Conservation (phyloP, 148 eudicot species). For the Cornus kousa region DNA sequence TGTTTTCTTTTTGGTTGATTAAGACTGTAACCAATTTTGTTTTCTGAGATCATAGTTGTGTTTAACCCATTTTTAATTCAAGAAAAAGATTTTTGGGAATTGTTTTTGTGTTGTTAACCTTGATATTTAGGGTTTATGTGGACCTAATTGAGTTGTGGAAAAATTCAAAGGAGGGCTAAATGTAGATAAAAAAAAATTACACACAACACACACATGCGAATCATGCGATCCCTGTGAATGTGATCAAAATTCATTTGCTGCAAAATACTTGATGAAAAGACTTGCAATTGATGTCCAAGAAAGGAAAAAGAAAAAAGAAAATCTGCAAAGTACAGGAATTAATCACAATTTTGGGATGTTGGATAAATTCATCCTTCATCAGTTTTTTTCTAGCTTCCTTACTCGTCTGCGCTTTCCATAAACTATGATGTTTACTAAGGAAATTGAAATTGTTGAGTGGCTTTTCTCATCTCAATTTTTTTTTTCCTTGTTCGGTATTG, state of each 20-base stretch:
- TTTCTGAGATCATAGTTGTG: background rate
- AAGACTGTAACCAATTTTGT: background rate
- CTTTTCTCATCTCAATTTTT: background rate
- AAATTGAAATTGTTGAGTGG: background rate
- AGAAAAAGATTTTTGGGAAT: background rate
- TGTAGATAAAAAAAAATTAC: background rate
- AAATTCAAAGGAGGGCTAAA: background rate
- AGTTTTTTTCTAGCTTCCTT: background rate
- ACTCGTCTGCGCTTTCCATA: background rate
- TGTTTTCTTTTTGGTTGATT: background rate
- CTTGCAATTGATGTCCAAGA: too few relatives aligned
- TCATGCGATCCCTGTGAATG: background rate
- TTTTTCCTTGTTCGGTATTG: background rate
- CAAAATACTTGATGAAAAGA: background rate
- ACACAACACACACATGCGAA: too few relatives aligned
- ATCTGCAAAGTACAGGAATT: background rate
- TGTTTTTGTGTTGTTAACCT: background rate
- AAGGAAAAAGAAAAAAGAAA: too few relatives aligned
- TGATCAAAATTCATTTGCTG: background rate
- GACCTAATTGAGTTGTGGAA: background rate
- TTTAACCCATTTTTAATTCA: background rate
- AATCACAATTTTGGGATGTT: background rate
- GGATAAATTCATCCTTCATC: background rate
- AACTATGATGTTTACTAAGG: background rate
- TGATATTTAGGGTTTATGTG: background rate